Evolutionary conservation across 2,329 filamentous ascomycete genomes (phyloP), one percentile per base, ranked within the genome.

Genomic region (Helotiales sp.): DNA sequence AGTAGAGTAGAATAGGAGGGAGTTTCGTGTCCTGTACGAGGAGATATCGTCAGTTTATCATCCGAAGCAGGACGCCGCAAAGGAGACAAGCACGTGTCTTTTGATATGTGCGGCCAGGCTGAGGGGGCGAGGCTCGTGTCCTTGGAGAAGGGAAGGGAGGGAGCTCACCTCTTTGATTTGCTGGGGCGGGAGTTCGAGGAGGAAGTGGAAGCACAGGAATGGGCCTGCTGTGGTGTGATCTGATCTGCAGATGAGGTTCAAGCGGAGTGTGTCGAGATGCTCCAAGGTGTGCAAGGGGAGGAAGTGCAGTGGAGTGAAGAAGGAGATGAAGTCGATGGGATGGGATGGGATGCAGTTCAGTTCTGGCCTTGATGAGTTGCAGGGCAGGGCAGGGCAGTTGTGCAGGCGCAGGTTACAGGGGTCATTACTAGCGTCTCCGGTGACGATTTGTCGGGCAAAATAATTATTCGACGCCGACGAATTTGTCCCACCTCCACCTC

Each of bases 101-200:
- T 24, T 24, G 22, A 32, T 6, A 45, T n/a, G 26, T 26, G 54
- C 20, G 54, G 61, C 61, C 15, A 10, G n/a, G n/a, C n/a, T n/a
- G n/a, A n/a, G 61, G 2, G 61, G 37, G 20, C 6, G 24, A 63
- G 32, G 47, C 47, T 54, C 32, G 61, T 54, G 61, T 28, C 47
- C 61, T 43, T 15, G 26, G 15, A 55, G 22, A 11, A 52, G 32
- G 47, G 22, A 34, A 8, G 45, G 22, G n/a, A 52, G 32, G 47
- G 22, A 34, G 50, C 49, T 63, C 49, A 63, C 61, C 61, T 54
- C 32, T 63, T 40, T 22, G 47, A 43, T 30, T 28, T 49, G 54
- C 32, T 30, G 52, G n/a, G 54, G 54, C 54, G 32, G 30, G n/a
- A 30, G 24, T 13, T 57, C 32, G 32, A 37, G 32, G 54, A 24